Evolutionary conservation across 768 basidiomycete species (phyloP), one percentile per base, ranked within the genome.

Genomic region (Coprinellus micaceus): DNA sequence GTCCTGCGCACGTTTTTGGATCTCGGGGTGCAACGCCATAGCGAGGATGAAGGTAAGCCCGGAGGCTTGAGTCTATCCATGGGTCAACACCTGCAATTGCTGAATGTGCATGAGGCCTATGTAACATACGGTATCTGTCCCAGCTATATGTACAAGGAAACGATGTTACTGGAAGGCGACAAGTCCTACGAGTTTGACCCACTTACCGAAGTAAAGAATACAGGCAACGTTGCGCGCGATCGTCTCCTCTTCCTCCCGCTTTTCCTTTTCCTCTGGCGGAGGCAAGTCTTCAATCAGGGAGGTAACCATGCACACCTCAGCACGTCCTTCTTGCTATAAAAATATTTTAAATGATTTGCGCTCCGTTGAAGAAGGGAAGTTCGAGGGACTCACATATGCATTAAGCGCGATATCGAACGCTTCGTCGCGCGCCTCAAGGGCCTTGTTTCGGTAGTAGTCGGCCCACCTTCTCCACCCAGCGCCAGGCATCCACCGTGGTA

Each of bases 91-190:
- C 55, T 33, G 25, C 54, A 22, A 48, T 24, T 17, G 28, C 15
- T 41, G 41, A 51, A 39, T 25, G 52, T 43, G 52, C 21, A 22
- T 19, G 22, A 28, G n/a, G 12, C 24, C n/a, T n/a, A n/a, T n/a
- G n/a, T n/a, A n/a, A 47, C 68, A 39, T 62, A 74, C 75, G 26
- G 73, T 76, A 53, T 76, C 76, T n/a, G 73, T 66, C 0, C 76
- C 76, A 26, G 74, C 74, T 73, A 37, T 7, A 43, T 43, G 40
- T 9, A 5, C n/a, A 5, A 43, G 11, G 33, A 21, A 33, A 53
- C 21, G 21, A 51, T 15, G 28, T 30, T 21, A 13, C 9, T 39
- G 52, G 46, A 19, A 57, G 50, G 33, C 24, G 39, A 11, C 37
- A 54, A n/a, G 54, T 53, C 5, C 19, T 21, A 11, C 9, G 15